Conservation (phyloP, 1,139 yeast genomes). For the Magnusiomyces sp. region DNA sequence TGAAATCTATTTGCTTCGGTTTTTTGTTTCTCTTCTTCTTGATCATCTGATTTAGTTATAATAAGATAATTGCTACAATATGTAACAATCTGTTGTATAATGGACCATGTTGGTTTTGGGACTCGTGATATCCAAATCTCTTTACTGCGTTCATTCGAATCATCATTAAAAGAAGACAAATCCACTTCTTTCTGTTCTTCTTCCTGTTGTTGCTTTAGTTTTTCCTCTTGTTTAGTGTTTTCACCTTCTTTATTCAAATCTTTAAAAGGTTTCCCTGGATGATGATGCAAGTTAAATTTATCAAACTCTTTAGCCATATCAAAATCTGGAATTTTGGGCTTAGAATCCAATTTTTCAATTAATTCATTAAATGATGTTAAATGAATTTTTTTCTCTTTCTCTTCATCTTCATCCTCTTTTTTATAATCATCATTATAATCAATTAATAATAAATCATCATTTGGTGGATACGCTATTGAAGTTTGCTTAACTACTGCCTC, state of each 20-base stretch:
- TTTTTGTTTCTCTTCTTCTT: neutral
- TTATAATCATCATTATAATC: conserved; percentile 11
- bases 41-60: conserved; percentile 39
- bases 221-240: conserved; percentile 10
- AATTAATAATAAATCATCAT: conserved; percentile 22
- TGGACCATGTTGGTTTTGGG: conserved; percentile 48
- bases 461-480: conserved; percentile 19
- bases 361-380: conserved; percentile 18
- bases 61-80: conserved; percentile 74
- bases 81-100: conserved; percentile 52
- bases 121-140: conserved; percentile 56
- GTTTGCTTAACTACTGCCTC: conserved; percentile 54
- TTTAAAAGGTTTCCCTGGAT: conserved; percentile 4
- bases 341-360: conserved; percentile 15
- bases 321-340: conserved; percentile 13
- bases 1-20: neutral
- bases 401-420: conserved; percentile 6
- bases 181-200: conserved; percentile 16
- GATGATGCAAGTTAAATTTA: conserved; percentile 28
- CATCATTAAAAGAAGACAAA: conserved; percentile 26
- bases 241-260: conserved; percentile 16
- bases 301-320: conserved; percentile 32
- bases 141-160: conserved; percentile 25
- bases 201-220: conserved; percentile 22
- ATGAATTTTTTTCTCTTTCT: conserved; percentile 10